phyloP scores from a whole-genome alignment of 1,139 yeast species.

The Scheffersomyces titani region DNA sequence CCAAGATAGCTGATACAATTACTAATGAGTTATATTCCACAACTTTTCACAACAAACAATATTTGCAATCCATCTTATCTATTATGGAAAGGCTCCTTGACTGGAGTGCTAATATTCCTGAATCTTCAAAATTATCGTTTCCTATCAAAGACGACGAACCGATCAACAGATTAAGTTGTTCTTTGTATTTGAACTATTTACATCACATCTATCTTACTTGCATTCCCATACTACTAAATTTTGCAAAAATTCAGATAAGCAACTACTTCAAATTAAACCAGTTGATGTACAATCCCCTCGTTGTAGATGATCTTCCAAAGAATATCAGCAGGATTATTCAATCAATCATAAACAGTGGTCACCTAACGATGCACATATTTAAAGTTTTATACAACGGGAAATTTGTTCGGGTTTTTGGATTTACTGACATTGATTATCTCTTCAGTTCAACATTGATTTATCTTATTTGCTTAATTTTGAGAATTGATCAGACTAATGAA shows the following conservation, averaged over 20 bases:
- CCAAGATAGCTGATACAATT: slow-evolving; percentile 25
- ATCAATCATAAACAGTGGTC: slow-evolving; percentile 23
- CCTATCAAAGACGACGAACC: slow-evolving; percentile 6
- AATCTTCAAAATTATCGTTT: slow-evolving; percentile 16
- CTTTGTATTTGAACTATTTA: slow-evolving; percentile 29
- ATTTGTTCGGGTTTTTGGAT: slow-evolving; percentile 24
- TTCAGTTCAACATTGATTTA: slow-evolving; percentile 23
- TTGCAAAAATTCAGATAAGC: slow-evolving; percentile 19
- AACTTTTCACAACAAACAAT: slow-evolving; percentile 17
- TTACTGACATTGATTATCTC: slow-evolving; percentile 29
- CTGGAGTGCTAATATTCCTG: slow-evolving; percentile 25
- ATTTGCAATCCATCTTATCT: slow-evolving; percentile 17
- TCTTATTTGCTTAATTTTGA: slow-evolving; percentile 22
- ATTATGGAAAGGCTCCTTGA: slow-evolving; percentile 20
- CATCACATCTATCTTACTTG: slow-evolving; percentile 30
- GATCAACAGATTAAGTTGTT: slow-evolving; percentile 22
- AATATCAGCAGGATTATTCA: slow-evolving; percentile 21
- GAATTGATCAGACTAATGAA: slow-evolving; percentile 9
- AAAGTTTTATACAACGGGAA: slow-evolving; percentile 20
- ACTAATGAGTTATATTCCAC: slow-evolving; percentile 21
- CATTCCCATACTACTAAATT: slow-evolving; percentile 27
- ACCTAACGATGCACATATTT: slow-evolving; percentile 27
- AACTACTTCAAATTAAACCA: slow-evolving; percentile 7
- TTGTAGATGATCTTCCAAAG: slow-evolving; percentile 16
- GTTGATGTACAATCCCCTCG: slow-evolving; percentile 6